A percentile compares a stretch with the other conserved stretches of the same genome.
phyloP scores from a whole-genome alignment of 164 flowering plant genomes.

The Magnolia kwangsiensis region DNA sequence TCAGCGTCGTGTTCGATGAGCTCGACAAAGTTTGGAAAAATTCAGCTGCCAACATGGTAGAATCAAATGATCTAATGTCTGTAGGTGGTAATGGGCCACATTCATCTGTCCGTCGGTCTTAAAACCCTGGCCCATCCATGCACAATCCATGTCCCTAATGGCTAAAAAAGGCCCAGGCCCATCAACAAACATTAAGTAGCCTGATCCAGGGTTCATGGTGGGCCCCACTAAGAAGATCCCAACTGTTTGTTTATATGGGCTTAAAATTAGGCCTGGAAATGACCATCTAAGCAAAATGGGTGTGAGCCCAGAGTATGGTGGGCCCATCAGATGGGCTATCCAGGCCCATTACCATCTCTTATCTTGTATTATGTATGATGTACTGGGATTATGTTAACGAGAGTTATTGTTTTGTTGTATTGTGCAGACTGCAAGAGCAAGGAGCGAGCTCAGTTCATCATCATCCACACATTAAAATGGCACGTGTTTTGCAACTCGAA shows the following conservation, averaged over 20 bases:
- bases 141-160: no score
- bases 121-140: no score
- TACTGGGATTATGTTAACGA: background rate
- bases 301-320: no score
- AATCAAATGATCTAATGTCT: background rate
- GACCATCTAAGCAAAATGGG: no score
- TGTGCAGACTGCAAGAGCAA: background rate
- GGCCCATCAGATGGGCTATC: no score
- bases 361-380: background rate
- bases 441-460: background rate
- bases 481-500: no score
- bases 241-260: no score
- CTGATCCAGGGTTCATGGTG: background rate
- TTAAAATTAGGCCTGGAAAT: no score
- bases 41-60: constrained; percentile 31
- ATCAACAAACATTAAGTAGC: background rate
- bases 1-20: constrained; percentile 44
- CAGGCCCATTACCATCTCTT: background rate
- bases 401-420: background rate
- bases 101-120: no score
- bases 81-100: no score
- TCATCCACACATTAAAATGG: background rate
- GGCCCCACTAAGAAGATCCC: no score
- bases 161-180: no score
- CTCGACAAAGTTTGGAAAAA: constrained; percentile 56